Percentiles rank a stretch among this genome's conserved stretches.
Conservation (phyloP, 2,329 filamentous ascomycete genomes). For the Zalaria sp. region DNA sequence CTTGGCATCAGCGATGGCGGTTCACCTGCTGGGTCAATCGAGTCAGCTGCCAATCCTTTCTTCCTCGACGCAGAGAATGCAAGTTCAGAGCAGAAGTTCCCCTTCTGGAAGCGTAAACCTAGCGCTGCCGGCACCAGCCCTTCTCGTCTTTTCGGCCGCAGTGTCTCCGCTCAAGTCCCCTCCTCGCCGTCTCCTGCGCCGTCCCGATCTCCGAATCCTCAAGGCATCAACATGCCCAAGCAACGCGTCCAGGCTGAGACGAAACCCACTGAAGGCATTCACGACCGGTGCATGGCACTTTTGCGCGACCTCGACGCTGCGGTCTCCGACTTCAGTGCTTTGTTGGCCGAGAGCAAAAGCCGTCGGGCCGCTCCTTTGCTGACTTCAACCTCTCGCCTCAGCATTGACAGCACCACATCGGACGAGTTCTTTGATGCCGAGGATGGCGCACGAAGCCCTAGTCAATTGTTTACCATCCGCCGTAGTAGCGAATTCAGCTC, state of each 20-base stretch:
- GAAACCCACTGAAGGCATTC: constrained; percentile 39
- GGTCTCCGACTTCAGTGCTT: constrained; percentile 63
- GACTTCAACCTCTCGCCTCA: constrained; percentile 38
- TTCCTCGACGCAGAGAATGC: constrained; percentile 16
- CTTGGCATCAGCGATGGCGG: constrained; percentile 1
- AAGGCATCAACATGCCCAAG: constrained; percentile 23
- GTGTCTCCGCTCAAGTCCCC: constrained; percentile 38
- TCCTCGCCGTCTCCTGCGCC: constrained; percentile 23
- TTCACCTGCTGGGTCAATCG: constrained; percentile 7
- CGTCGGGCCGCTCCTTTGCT: constrained; percentile 43
- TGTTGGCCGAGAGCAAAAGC: constrained; percentile 68
- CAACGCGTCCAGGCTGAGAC: constrained; percentile 7
- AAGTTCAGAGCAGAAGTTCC: constrained; percentile 41
- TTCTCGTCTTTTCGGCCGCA: constrained; percentile 31
- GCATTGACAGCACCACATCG: constrained; percentile 66
- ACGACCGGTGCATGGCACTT: constrained; percentile 74
- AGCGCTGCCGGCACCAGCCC: constrained; percentile 35
- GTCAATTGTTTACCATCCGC: constrained; percentile 62
- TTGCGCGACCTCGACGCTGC: constrained; percentile 73
- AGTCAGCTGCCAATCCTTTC: constrained; percentile 13
- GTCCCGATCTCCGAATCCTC: constrained; percentile 16
- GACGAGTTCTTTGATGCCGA: constrained; percentile 95
- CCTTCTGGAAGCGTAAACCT: constrained; percentile 88
- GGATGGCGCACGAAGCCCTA: constrained; percentile 39
- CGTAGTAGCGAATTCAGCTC: constrained; percentile 57